Conservation (phyloP, 164 flowering plant genomes). For the Stephania japonica region DNA sequence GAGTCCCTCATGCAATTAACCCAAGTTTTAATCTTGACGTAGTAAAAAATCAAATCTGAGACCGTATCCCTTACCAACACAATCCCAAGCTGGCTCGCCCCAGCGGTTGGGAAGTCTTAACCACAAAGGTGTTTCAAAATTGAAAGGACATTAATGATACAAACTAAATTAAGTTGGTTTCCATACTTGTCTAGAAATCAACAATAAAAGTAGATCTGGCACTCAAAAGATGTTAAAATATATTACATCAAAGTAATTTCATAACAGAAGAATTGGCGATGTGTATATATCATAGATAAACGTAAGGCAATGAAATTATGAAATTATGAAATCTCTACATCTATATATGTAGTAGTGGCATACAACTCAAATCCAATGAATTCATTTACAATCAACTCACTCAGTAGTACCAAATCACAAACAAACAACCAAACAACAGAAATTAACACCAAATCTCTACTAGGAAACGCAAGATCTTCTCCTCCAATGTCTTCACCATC, state of each 20-base stretch:
- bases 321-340: not conserved
- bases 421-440: not conserved
- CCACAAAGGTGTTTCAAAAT: no score
- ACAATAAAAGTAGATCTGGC: no score
- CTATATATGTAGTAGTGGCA: not conserved
- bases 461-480: not conserved
- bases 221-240: not conserved
- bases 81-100: no score
- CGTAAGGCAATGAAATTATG: not conserved
- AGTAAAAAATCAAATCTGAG: no score
- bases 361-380: not conserved
- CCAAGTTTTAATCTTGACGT: no score
- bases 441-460: not conserved
- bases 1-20: no score
- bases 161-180: no score
- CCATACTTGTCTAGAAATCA: no score
- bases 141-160: no score
- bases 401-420: not conserved
- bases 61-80: no score
- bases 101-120: no score
- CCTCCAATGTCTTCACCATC: not conserved
- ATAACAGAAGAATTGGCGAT: not conserved
- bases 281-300: constrained; percentile 1
- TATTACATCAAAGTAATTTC: not conserved
- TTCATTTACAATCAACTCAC: not conserved